phyloP scores from a whole-genome alignment of 2,329 filamentous ascomycete genomes.

The Diaporthe destruens region DNA sequence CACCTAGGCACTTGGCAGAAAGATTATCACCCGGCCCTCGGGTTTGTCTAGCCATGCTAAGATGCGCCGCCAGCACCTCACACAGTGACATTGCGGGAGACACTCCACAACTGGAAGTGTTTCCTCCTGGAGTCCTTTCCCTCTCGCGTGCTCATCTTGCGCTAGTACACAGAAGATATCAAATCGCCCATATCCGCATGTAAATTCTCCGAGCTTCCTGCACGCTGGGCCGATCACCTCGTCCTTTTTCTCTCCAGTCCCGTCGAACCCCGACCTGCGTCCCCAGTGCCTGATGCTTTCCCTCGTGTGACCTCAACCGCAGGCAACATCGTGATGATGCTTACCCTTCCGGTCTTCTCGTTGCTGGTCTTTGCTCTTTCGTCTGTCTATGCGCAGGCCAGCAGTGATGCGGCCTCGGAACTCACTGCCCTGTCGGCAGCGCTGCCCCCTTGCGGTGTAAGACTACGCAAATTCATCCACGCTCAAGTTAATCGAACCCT shows the following conservation, averaged over 20 bases:
- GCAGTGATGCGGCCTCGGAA: constrained; percentile 29
- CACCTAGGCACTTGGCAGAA: constrained; percentile 20
- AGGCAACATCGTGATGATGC: constrained; percentile 28
- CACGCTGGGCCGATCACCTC: constrained; percentile 12
- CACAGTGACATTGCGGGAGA: constrained; percentile 1
- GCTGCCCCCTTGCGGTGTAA: constrained; percentile 39
- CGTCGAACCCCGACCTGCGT: constrained; percentile 13
- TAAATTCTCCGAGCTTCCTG: constrained; percentile 33
- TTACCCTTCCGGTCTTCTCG: constrained; percentile 21
- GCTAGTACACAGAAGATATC: constrained; percentile 1
- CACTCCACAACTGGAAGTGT: constrained; percentile 13
- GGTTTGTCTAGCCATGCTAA: not conserved
- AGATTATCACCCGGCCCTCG: constrained; percentile 16
- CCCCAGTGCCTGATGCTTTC: not conserved
- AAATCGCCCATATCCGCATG: constrained; percentile 27
- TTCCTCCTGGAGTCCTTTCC: constrained; percentile 17
- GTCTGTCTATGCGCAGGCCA: constrained; percentile 10
- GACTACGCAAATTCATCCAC: not conserved
- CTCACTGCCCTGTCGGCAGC: constrained; percentile 35
- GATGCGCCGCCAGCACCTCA: constrained; percentile 21
- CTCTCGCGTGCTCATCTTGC: constrained; percentile 7
- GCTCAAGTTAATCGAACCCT: not conserved
- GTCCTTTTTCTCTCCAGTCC: constrained; percentile 7
- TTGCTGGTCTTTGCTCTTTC: constrained; percentile 18
- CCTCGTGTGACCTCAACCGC: constrained; percentile 14